Percentiles rank a stretch among this genome's conserved stretches.
Conservation (phyloP, 257 asterid genomes). For the Solanum etuberosum region DNA sequence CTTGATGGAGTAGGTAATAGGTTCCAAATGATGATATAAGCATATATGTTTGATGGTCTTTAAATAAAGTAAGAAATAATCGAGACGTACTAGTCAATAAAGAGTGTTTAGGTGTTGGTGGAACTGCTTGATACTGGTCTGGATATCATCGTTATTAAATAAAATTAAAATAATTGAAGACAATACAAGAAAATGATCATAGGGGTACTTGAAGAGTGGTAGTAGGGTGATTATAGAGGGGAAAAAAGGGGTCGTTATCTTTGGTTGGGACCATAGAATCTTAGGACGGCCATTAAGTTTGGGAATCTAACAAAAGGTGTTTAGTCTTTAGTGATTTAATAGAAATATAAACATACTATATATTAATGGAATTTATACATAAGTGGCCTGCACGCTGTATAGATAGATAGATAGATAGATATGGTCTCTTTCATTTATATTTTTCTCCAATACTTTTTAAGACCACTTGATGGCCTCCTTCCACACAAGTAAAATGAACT, state of each 20-base stretch:
- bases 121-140: neutral
- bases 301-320: conserved; percentile 41
- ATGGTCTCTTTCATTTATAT: neutral
- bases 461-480: neutral
- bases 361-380: neutral
- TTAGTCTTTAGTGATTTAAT: conserved; percentile 30
- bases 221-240: neutral
- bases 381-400: conserved; percentile 34
- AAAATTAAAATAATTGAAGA: neutral
- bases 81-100: neutral
- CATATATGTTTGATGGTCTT: neutral
- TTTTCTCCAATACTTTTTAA: neutral
- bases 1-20: conserved; percentile 55
- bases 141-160: neutral
- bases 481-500: neutral
- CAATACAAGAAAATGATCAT: neutral
- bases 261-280: conserved; percentile 57
- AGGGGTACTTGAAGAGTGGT: neutral
- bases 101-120: neutral
- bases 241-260: conserved; percentile 26
- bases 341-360: neutral
- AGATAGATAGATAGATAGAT: neutral
- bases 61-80: neutral
- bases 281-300: conserved; percentile 61
- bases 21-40: conserved; percentile 26